Percentiles rank a stretch among this genome's conserved stretches.
Evolutionary conservation across 176 grass and related monocot genomes (phyloP).

Genomic region (Echinochloa phyllopogon): DNA sequence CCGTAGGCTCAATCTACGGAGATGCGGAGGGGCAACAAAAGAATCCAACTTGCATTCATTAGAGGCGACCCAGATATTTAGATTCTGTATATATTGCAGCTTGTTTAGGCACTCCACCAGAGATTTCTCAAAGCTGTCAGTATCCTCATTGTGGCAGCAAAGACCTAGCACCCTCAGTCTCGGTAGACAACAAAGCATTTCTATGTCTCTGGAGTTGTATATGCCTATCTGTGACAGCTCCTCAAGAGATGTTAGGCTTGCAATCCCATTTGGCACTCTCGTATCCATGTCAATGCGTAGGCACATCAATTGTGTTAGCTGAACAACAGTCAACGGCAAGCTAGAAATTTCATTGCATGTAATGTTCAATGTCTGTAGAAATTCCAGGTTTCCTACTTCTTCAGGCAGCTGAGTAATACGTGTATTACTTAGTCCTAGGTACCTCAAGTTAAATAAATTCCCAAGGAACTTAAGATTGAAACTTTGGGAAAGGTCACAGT

Average conservation of each 20-base stretch:
- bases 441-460: neutral
- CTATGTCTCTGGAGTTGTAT: no score
- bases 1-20: no score
- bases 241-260: neutral
- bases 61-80: neutral
- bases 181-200: no score
- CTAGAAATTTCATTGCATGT: neutral
- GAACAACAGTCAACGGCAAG: neutral
- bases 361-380: conserved; percentile 16
- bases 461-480: neutral
- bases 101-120: neutral
- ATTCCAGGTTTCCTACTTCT: neutral
- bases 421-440: neutral
- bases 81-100: neutral
- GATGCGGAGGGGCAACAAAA: neutral
- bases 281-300: neutral
- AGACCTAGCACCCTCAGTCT: neutral
- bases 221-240: no score
- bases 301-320: neutral
- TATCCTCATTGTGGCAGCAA: neutral
- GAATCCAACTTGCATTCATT: neutral
- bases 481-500: neutral
- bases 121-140: neutral
- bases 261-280: neutral
- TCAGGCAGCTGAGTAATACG: neutral